Evolutionary conservation across 179 eudicot species (phyloP), one percentile per base, ranked within the genome.

Genomic region (Silene vulgaris): DNA sequence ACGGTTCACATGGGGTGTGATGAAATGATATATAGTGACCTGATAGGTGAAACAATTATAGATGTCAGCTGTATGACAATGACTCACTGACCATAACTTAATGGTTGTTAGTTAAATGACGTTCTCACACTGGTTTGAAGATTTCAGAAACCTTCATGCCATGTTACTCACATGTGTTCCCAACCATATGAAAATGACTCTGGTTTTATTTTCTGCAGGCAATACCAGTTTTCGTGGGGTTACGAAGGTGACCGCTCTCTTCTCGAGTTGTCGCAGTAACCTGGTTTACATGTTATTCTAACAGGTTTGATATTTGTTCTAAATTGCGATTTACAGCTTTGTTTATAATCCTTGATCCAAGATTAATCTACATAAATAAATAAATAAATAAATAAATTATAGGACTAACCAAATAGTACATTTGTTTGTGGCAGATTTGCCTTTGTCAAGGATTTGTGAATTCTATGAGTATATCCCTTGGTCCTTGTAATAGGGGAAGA

Each of bases 1-100:
- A 43, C 48, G 21, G 16, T 59, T 74, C 77, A 79, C 81, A 74
- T 79, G 81, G 74, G 77, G 16, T 29, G 72, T 50, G 32, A 28
- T 67, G 73, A 17, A 66, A 37, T 17, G 77, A 37, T 59, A 50
- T 74, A 69, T n/a, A 56, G 60, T 74, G 70, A 74, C 57, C 61
- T 74, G 35, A 74, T 74, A 28, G 77, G 69, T 68, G 65, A 78
- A 68, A 73, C 73, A 74, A 45, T 59, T 67, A 60, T 78, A 56
- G 48, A 57, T 68, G 23, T 78, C 66, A 73, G 74, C 65, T 69
- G 77, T 68, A 59, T 69, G 81, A 68, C 3, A 74, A 20, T 74
- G 78, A 74, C 78, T 60, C 63, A 4, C 21, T 68, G 60, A 59
- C 40, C 71, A 68, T 14, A 73, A 69, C 59, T 59, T 69, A 66